A percentile compares a stretch with the other conserved stretches of the same genome.
These are phyloP conservation scores for Plasmodiophora brassicae DNA, from an alignment of 208 protist genomes.

Conservation along the genomic window DNA sequence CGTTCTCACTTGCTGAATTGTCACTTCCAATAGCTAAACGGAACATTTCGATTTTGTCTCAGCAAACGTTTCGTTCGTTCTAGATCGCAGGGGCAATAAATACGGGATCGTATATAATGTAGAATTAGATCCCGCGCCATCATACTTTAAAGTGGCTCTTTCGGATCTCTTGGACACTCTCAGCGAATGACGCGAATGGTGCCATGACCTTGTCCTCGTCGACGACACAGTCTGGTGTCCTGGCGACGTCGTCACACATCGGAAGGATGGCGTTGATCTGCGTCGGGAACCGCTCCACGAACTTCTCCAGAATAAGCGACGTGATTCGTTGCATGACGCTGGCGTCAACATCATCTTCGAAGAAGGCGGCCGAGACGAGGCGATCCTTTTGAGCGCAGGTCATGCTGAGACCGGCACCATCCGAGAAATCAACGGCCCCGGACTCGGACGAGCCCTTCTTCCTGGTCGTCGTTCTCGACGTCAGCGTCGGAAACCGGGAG, in stretches of 20 bases:
- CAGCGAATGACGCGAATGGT: not conserved
- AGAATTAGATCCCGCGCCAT: not conserved
- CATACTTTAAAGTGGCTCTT: not conserved
- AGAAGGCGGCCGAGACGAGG: slow-evolving; percentile 1
- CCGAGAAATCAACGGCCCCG: not conserved
- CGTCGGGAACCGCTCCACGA: not conserved
- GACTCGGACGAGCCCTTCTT: not conserved
- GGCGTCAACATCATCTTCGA: not conserved
- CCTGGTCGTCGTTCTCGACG: not conserved
- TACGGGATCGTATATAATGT: not conserved
- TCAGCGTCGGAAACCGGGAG: not conserved
- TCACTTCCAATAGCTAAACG: no score
- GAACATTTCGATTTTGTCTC: not conserved
- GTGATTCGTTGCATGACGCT: not conserved
- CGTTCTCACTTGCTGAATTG: slow-evolving; percentile 90
- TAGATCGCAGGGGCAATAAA: no score
- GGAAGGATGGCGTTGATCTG: not conserved
- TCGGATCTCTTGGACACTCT: not conserved
- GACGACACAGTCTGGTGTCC: slow-evolving; percentile 13
- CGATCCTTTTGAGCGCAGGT: not conserved
- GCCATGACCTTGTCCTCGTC: slow-evolving; percentile 1
- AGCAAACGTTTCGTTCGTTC: no score
- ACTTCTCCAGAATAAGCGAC: not conserved
- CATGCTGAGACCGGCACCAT: not conserved
- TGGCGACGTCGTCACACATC: not conserved